Evolutionary conservation across 2,329 filamentous ascomycete species (phyloP), one percentile per base, ranked within the genome.

Genomic region (Elsinoe batatas): DNA sequence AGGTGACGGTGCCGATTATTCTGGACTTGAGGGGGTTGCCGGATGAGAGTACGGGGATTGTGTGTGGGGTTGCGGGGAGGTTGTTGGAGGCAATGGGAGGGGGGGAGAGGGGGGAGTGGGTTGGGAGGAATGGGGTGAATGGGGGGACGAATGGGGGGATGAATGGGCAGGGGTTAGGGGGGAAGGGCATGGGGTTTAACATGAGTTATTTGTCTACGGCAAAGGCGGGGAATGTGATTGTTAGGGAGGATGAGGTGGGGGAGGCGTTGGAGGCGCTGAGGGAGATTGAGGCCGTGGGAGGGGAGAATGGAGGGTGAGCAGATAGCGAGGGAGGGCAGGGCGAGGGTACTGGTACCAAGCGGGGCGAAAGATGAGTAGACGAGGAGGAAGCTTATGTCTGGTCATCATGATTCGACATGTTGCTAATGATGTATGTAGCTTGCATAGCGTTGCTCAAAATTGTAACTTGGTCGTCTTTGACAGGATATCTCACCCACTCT

Each of bases 191-290:
- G 20, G 81, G 88, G 0, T 69, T 69, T 54, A 90, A 96, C 68
- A 83, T 97, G 71, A 91, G 86, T 57, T 97, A 96, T 68, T 74
- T 97, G 59, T 93, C 87, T 58, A 97, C 91, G 0, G 90, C 89
- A 3, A 80, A 85, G 40, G 89, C 91, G 0, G 91, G 91, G 1
- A 91, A 89, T 4, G 91, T 97, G 8, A 90, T 97, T 65, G 80
- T 97, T 37, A 81, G 83, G 3, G 80, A 85, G 60, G 81, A 85
- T 62, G 87, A 91, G 66, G 76, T 91, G 43, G 75, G 77, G n/a
- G 80, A 80, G 57, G 91, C 88, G 0, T 74, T 96, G 62, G 79
- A 80, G 46, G 88, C 88, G 5, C 69, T 96, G 65, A 75, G 64
- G 33, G 68, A 69, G 44, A 57, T 57, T 12, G 58, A 56, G 22